phyloP scores from a whole-genome alignment of 2,329 filamentous ascomycete species.

The Ophiocordyceps australis region DNA sequence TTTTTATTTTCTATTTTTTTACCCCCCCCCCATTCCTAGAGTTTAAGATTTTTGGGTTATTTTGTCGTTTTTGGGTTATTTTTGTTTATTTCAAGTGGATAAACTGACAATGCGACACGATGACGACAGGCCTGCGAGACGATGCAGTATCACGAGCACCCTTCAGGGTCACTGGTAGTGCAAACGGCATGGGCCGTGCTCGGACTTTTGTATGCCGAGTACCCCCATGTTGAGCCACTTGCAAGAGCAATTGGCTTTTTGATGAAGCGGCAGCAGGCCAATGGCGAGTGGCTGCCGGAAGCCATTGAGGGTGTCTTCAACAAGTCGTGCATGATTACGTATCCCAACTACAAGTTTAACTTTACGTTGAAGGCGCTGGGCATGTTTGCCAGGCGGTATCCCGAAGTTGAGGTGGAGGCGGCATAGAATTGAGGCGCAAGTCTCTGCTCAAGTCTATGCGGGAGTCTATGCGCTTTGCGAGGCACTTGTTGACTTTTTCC shows the following conservation, averaged over 20 bases:
- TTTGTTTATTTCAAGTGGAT: too few species aligned
- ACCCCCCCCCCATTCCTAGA: too few species aligned
- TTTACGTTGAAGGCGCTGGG: constrained; percentile 90
- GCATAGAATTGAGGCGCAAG: too few species aligned
- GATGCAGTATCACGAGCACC: constrained; percentile 57
- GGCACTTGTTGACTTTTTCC: too few species aligned
- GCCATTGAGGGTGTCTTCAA: constrained; percentile 97
- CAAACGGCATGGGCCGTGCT: constrained; percentile 88
- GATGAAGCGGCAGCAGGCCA: constrained; percentile 67
- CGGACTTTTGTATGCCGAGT: constrained; percentile 65
- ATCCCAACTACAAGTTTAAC: constrained; percentile 96
- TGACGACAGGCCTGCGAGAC: constrained; percentile 51
- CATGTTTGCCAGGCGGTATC: constrained; percentile 63
- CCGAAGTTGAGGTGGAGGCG: constrained; percentile 37
- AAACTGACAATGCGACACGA: too few species aligned
- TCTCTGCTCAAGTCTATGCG: too few species aligned
- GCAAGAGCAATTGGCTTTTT: constrained; percentile 61
- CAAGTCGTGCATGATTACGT: constrained; percentile 97
- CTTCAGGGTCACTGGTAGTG: constrained; percentile 66
- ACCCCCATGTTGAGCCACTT: constrained; percentile 56
- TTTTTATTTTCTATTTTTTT: too few species aligned
- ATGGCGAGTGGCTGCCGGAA: constrained; percentile 92
- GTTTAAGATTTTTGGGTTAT: too few species aligned
- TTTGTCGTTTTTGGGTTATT: too few species aligned
- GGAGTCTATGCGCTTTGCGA: too few species aligned